phyloP scores from a whole-genome alignment of 148 eudicot species.

The Amaranthus palmeri region DNA sequence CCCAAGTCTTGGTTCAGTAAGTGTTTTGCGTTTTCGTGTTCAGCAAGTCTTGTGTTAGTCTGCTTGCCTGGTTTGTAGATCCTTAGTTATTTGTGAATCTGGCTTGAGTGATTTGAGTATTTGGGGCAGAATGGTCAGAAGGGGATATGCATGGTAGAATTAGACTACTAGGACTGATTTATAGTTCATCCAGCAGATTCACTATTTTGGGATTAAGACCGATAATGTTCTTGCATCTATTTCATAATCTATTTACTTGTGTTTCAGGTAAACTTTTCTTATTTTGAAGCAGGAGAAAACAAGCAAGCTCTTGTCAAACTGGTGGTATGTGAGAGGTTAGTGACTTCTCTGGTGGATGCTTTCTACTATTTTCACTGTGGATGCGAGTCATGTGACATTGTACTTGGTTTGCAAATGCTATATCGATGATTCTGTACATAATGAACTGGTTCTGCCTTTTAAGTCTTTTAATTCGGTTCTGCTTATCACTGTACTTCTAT shows the following conservation, averaged over 20 bases:
- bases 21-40: not conserved
- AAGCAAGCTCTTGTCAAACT: slow-evolving; percentile 93
- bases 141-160: too few relatives aligned
- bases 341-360: slow-evolving; percentile 5
- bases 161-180: too few relatives aligned
- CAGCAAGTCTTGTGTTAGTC: not conserved
- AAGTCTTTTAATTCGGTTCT: not conserved
- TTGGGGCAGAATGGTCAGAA: not conserved
- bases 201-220: too few relatives aligned
- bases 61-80: not conserved
- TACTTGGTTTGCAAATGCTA: not conserved
- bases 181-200: too few relatives aligned
- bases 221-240: not conserved
- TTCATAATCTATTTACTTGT: not conserved
- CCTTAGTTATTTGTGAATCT: not conserved
- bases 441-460: too few relatives aligned
- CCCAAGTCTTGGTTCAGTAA: not conserved
- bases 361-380: not conserved
- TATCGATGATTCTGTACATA: not conserved
- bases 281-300: slow-evolving; percentile 79
- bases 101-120: not conserved
- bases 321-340: slow-evolving; percentile 80
- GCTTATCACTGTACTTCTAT: not conserved
- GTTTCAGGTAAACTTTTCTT: slow-evolving; percentile 79
- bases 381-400: not conserved